Base-by-base conservation (phyloP, 805 yeast genomes). In the Ogataea nonfermentans region DNA sequence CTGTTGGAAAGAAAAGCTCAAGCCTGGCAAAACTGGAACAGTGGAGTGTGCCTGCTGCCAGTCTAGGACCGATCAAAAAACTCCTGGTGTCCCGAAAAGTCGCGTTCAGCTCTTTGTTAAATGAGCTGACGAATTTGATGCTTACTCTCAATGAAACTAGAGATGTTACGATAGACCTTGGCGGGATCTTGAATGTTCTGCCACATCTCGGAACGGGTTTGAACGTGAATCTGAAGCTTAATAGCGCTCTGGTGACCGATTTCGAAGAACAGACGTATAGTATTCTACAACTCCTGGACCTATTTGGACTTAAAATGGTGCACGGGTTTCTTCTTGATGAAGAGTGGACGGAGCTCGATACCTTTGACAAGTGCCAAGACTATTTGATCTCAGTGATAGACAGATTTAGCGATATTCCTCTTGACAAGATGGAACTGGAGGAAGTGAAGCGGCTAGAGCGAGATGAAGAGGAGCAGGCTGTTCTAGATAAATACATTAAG, bases 171-270 rank as follows among this genome's bases (percentile, higher is more conserved):
- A 46, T 47, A 19, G 53, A 53, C 14, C 37, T 55, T 4, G 65
- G 67, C 29, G 59, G 64, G 15, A 66, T 84, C 10, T 62, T 84
- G 33, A 67, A 74, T 24, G 55, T 71, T 22, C 63, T 88, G 27
- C 95, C 95, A 0, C 64, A 68, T 14, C 61, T 88, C 24, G 80
- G 79, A 44, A 70, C 80, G 2, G 96, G 96, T 0, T 67, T 88
- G 33, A 74, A 74, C 32, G 78, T 88, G 10, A 79, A 88, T 51
- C 90, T 95, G 2, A 67, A 72, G 32, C 77, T 90, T 43, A 71
- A 76, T 51, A 79, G 45, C 26, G 55, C 42, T 11, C 16, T 46
- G 0, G 51, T 63, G 9, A 35, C 44, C 12, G 49, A 50, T 31
- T 59, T 54, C 31, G 49, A 41, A 15, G 42, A 43, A 0, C 41